Evolutionary conservation across 805 yeast genomes (phyloP).

Genomic region (Candida koratica): DNA sequence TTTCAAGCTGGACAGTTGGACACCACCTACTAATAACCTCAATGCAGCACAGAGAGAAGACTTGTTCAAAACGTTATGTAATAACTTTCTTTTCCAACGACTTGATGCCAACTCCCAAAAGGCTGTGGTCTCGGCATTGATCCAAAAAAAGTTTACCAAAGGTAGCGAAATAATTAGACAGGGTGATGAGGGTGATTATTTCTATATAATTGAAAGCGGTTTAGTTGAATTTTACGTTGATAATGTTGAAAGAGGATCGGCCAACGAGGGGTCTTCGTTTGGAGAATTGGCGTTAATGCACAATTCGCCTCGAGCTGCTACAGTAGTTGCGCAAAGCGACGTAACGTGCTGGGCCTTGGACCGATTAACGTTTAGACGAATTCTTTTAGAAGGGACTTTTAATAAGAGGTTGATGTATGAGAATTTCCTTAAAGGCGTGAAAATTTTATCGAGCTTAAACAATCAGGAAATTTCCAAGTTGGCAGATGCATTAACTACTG

Average conservation of each 20-base stretch:
- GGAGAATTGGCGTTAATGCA: constrained; percentile 98
- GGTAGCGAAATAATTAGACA: constrained; percentile 73
- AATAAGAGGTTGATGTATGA: constrained; percentile 90
- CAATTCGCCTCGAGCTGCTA: constrained; percentile 96
- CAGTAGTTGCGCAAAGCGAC: constrained; percentile 74
- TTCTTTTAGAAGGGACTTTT: constrained; percentile 84
- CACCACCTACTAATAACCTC: constrained; percentile 65
- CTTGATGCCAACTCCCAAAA: constrained; percentile 73
- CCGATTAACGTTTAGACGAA: constrained; percentile 87
- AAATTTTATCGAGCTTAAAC: constrained; percentile 68
- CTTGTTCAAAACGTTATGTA: constrained; percentile 65
- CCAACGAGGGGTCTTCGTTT: constrained; percentile 86
- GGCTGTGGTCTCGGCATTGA: constrained; percentile 79
- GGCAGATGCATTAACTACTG: constrained; percentile 90
- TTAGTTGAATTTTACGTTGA: constrained; percentile 76
- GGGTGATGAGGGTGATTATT: constrained; percentile 93
- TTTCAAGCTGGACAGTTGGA: constrained; percentile 65
- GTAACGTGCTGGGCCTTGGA: constrained; percentile 84
- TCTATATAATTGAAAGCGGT: constrained; percentile 83
- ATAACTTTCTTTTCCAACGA: constrained; percentile 80
- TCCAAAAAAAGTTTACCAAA: constrained; percentile 58
- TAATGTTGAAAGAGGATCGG: constrained; percentile 62
- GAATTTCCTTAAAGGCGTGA: constrained; percentile 79
- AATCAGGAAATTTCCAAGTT: constrained; percentile 82
- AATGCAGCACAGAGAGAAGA: constrained; percentile 60